phyloP scores from a whole-genome alignment of 768 basidiomycete genomes.

The Boletus subcaerulescens region DNA sequence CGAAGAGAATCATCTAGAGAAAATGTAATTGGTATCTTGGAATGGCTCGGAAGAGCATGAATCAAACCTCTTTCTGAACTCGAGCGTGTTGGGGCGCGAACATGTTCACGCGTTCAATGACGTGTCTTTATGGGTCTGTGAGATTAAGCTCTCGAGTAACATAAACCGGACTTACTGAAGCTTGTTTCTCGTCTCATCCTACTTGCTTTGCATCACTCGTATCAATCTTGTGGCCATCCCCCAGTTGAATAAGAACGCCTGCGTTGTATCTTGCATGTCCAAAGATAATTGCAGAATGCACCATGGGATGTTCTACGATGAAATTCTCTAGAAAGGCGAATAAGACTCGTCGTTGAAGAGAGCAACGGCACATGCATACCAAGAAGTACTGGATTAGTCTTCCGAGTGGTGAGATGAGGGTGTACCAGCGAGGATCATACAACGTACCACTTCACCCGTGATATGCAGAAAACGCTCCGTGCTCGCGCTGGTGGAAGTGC shows the following conservation, averaged over 20 bases:
- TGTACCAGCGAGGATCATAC: background rate
- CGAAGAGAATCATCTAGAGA: conserved; percentile 16
- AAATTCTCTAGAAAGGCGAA: conserved; percentile 8
- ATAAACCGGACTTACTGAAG: conserved; percentile 8
- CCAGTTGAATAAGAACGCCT: conserved; percentile 16
- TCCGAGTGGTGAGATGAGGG: background rate
- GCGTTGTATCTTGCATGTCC: conserved; percentile 20
- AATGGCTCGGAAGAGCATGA: background rate
- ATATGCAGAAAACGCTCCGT: conserved; percentile 10
- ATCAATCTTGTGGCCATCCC: conserved; percentile 8
- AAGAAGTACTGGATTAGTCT: conserved; percentile 17
- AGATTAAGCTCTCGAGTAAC: background rate
- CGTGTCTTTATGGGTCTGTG: conserved; percentile 4
- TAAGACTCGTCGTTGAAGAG: background rate
- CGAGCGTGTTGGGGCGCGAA: conserved; percentile 22
- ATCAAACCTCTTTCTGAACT: conserved; percentile 19
- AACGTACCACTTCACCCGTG: conserved; percentile 19
- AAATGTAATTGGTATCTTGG: background rate
- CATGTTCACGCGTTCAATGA: conserved; percentile 18
- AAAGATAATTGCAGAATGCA: conserved; percentile 19
- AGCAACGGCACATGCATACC: conserved; percentile 5
- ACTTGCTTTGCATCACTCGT: conserved; percentile 6
- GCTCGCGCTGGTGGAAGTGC: background rate
- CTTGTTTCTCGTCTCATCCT: conserved; percentile 9
- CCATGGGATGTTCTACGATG: conserved; percentile 13